Base-by-base conservation (phyloP, 345 rosid genomes). In the Toxicodendron radicans region DNA sequence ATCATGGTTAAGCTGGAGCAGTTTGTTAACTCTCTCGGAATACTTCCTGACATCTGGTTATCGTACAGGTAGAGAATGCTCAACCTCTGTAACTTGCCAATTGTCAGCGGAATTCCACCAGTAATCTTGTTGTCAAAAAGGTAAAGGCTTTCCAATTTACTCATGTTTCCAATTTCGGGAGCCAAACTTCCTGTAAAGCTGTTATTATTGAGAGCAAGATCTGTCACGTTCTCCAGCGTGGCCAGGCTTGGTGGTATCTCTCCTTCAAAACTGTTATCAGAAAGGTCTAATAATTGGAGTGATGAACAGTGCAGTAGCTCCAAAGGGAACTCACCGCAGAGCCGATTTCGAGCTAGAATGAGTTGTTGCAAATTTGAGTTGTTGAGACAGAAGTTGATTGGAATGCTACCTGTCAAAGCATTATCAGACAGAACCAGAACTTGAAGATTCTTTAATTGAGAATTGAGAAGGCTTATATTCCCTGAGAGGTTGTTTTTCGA, bases 401-500 rank as follows among this genome's bases (percentile, higher is more conserved):
- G 92, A 23, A 92, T 66, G 24, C 71, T 83, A 17, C 93, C 95
- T 41, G 85, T 79, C 68, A 94, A 81, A 74, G 60, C 77, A 75
- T 89, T 94, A 6, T 78, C 64, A 1, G 85, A 75, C 64, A 94
- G 81, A 80, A 83, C 82, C 77, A 91, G 74, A 59, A 60, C 41
- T 48, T 63, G 41, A 17, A 94, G 91, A 45, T 83, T 85, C 79
- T 56, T 80, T 81, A 91, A 27, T 35, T 75, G 79, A 79, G 80
- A 57, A 78, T 66, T 76, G 21, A 73, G 73, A 63, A 89, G 81
- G 53, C 66, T 75, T 52, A 92, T 74, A n/a, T 73, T 76, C 63
- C 98, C 97, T 17, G 91, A 87, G 72, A 92, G 86, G 77, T 86
- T 82, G 79, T 92, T 94, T 17, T 33, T 46, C 1, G 98, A 91